Conservation (phyloP, 768 basidiomycete species). For the Fomitopsis serialis region DNA sequence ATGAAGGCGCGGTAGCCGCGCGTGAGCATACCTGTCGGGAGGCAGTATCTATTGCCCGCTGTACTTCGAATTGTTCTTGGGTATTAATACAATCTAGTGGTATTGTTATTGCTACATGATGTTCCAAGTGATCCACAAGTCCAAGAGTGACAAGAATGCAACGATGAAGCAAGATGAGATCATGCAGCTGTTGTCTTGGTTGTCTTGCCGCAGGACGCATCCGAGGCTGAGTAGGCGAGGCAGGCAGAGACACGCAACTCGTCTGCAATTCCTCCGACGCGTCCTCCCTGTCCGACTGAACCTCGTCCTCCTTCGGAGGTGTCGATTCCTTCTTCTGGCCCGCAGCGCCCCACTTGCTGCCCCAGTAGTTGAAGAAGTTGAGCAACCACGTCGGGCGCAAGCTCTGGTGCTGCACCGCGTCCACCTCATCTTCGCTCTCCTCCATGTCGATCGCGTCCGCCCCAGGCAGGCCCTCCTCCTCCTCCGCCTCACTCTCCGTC, state of each 20-base stretch:
- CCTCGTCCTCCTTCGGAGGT: background rate
- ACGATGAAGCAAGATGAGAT: background rate
- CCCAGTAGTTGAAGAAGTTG: slow-evolving; percentile 75
- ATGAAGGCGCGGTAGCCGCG: slow-evolving; percentile 19
- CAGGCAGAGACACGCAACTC: slow-evolving; percentile 8
- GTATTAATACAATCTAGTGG: background rate
- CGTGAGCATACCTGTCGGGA: background rate
- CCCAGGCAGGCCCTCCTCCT: slow-evolving; percentile 43
- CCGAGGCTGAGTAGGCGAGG: background rate
- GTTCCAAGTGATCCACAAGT: slow-evolving; percentile 4
- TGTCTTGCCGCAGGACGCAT: background rate
- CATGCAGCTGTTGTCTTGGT: background rate
- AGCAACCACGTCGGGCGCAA: slow-evolving; percentile 77
- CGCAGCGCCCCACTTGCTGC: slow-evolving; percentile 45
- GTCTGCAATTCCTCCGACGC: background rate
- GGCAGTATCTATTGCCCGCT: background rate
- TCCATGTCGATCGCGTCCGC: slow-evolving; percentile 16
- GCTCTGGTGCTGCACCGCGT: slow-evolving; percentile 49
- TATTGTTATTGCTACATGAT: background rate
- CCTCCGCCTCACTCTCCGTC: slow-evolving; percentile 74
- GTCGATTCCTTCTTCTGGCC: slow-evolving; percentile 3
- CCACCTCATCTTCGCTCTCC: slow-evolving; percentile 40
- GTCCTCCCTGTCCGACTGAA: background rate
- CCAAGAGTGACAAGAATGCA: background rate
- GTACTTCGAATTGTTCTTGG: background rate